Conservation (phyloP, 495 filamentous ascomycete genomes). For the Penicillium steckii region DNA sequence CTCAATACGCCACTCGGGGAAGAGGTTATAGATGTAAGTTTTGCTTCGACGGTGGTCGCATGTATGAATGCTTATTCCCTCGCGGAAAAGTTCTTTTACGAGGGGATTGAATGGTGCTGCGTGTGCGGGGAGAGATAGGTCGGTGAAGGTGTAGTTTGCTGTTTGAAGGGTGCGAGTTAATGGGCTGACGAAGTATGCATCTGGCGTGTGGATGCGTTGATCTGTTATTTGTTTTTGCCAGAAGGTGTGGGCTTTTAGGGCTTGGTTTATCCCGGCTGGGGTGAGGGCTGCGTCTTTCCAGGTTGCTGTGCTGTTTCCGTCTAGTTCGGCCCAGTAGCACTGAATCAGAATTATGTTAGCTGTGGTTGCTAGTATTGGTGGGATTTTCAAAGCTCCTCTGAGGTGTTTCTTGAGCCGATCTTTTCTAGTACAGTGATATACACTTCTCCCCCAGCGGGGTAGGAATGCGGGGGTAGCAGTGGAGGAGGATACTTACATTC, state of each 20-base stretch:
- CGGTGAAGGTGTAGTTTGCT: conserved; percentile 58
- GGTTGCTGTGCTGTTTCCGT: conserved; percentile 62
- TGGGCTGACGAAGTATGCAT: conserved; percentile 68
- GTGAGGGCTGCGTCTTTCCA: conserved; percentile 76
- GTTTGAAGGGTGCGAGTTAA: conserved; percentile 67
- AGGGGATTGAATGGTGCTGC: conserved; percentile 53
- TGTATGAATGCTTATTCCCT: conserved; percentile 72
- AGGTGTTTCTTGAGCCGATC: too few species aligned
- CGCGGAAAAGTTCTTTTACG: conserved; percentile 71
- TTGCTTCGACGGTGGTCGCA: conserved; percentile 68
- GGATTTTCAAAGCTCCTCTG: not conserved
- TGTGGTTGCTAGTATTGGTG: not conserved
- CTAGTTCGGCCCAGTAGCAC: conserved; percentile 71
- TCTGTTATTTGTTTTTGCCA: conserved; percentile 55
- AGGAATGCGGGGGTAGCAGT: not conserved
- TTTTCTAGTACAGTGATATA: not conserved
- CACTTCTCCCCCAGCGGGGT: not conserved
- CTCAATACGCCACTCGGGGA: conserved; percentile 63
- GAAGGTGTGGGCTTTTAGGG: conserved; percentile 58
- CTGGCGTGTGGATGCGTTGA: conserved; percentile 60
- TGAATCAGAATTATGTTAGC: conserved; percentile 17
- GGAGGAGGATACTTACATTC: conserved; percentile 49
- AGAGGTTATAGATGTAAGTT: conserved; percentile 54
- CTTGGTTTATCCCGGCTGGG: conserved; percentile 57
- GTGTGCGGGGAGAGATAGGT: conserved; percentile 47